Base-by-base conservation (phyloP, 2,329 filamentous ascomycete genomes). In the Stachybotrys echinatus region DNA sequence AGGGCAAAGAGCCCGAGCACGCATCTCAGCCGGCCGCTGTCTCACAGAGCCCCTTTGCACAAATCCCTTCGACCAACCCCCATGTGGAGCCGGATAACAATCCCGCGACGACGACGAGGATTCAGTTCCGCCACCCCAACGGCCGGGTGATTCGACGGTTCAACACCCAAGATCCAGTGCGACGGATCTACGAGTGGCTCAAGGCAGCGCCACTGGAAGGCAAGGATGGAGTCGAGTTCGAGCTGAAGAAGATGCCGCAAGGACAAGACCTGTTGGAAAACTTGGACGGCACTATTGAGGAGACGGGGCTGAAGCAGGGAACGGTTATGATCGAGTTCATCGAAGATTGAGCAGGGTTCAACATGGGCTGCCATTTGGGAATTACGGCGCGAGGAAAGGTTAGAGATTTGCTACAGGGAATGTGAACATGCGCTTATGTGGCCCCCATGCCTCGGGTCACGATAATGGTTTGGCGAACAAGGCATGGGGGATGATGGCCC, bases 291-390 rank as follows among this genome's bases (percentile, higher is more conserved):
- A 89, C 84, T 1, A 88, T 99, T 52, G 83, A 83, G 57, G 86
- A 90, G 62, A 89, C 87, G 0, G 90, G 92, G 0, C 69, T 99
- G 59, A 95, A 94, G 74, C 92, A 95, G 63, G 91, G 88, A 4
- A 96, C 91, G 0, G 87, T 99, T 7, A 96, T 96, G 89, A 86
- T 99, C 58, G 94, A 96, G 67, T 95, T 91, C 62, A 69, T 88
- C 50, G 85, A 89, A 66, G 76, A 80, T 23, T 72, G 56, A 57
- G 18, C 38, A 20, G 17, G 38, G 8, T 3, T n/a, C n/a, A n/a
- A n/a, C n/a, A n/a, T n/a, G n/a, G n/a, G n/a, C n/a, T n/a, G 38
- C 27, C 10, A 34, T 8, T 14, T 10, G 27, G 27, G 27, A 14
- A 14, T 34, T 34, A n/a, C 5, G 27, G 27, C 27, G 27, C 14